Evolutionary conservation across 208 protist species (phyloP), one percentile per base, ranked within the genome.

Genomic region (Trichomonas gallinae): DNA sequence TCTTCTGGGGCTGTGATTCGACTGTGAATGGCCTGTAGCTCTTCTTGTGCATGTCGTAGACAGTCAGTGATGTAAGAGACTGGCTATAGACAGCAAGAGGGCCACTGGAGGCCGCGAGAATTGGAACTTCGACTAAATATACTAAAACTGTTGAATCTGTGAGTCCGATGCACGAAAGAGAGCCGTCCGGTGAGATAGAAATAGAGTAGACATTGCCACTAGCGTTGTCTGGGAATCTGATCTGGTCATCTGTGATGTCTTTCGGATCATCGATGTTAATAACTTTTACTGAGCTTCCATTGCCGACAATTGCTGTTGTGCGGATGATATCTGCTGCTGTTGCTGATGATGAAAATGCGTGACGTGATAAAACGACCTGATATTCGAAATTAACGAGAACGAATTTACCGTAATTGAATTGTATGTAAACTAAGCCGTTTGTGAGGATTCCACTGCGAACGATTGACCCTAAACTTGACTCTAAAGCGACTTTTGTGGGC

Each of bases 221-320:
- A 21, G 42, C 9, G 34, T 91, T 38, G 48, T 48, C 42, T 49
- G 83, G 83, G n/a, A 91, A 91, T 49, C 83, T 6, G 10, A 91
- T 36, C 48, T 91, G 83, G 4, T 91, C 83, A 91, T 91, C 83
- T 38, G 83, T 91, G n/a, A 91, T 91, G n/a, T 91, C 42, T 91
- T 15, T 34, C 13, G 42, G 9, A 91, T 91, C 83, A 44, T 38
- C 83, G 6, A 91, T 45, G 15, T 91, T 15, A 21, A 91, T n/a
- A 10, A 49, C 8, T 91, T 91, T 91, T 17, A 91, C 42, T 48
- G 83, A 91, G 34, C 0, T n/a, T 34, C 83, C 83, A 23, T 26
- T 15, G 8, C 83, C 34, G 15, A 91, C 42, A 48, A 91, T 26
- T 11, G 83, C 10, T 48, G 34, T 91, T 49, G 83, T 13, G 23